phyloP scores from a whole-genome alignment of 805 yeast species.

The Candida fluviatilis region DNA sequence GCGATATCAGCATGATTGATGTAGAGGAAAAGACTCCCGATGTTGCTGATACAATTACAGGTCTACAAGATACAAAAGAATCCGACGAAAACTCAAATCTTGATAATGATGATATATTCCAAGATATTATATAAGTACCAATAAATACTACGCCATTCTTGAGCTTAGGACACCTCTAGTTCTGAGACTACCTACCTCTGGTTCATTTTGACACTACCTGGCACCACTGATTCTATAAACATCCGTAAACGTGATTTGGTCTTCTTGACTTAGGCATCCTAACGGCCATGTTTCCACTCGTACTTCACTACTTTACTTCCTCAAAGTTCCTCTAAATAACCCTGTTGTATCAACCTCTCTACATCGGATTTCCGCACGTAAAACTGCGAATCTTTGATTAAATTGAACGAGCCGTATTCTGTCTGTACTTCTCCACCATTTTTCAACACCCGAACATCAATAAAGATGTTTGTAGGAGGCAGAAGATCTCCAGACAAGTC shows the following conservation, averaged over 20 bases:
- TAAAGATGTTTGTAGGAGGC: conserved; percentile 89
- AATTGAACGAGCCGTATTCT: conserved; percentile 91
- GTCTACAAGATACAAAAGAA: background rate
- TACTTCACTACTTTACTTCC: too few species aligned
- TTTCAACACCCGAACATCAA: conserved; percentile 87
- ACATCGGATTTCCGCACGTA: conserved; percentile 93
- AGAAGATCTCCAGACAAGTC: conserved; percentile 85
- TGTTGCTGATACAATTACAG: background rate
- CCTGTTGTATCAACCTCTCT: conserved; percentile 90
- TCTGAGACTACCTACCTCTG: too few species aligned
- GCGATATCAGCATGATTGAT: too few species aligned
- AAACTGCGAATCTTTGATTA: conserved; percentile 91
- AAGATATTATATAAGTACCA: conserved; percentile 1
- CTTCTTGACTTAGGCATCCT: too few species aligned
- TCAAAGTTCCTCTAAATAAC: conserved; percentile 81
- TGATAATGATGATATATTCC: conserved; percentile 8
- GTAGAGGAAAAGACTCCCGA: too few species aligned
- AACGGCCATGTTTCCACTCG: too few species aligned
- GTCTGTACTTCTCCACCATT: conserved; percentile 98
- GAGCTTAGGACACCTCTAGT: too few species aligned
- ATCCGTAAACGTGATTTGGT: too few species aligned
- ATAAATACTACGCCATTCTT: background rate
- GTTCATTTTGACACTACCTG: too few species aligned
- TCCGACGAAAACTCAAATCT: background rate
- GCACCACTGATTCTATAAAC: too few species aligned